These are phyloP conservation scores for Tilletiaria anomala DNA, from an alignment of 1,284 basidiomycete genomes.

Conservation along the genomic window DNA sequence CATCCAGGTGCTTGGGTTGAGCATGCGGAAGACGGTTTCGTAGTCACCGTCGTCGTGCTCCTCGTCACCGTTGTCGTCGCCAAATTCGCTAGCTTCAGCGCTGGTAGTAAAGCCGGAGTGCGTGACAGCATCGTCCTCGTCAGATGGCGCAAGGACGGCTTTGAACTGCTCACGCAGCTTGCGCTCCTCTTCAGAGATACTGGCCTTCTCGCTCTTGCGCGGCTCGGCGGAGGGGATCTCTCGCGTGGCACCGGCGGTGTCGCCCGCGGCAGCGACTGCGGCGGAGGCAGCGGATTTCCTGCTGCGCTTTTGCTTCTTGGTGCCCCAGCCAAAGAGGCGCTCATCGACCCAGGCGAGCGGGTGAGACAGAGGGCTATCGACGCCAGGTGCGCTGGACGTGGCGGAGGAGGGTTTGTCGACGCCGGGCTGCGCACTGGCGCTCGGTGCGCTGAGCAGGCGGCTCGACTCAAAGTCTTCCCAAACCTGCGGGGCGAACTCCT, in stretches of 20 bases:
- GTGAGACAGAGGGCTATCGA: too few relatives aligned
- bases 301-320: conserved; percentile 5
- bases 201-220: background rate
- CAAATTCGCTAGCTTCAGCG: conserved; percentile 5
- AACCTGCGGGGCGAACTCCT: conserved; percentile 48
- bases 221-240: background rate
- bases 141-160: too few relatives aligned
- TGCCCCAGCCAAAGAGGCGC: conserved; percentile 69
- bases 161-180: too few relatives aligned
- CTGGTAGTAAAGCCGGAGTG: background rate
- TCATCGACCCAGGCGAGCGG: conserved; percentile 65
- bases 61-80: conserved; percentile 11
- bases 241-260: conserved; percentile 2
- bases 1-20: conserved; percentile 12
- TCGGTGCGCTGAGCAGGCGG: too few relatives aligned
- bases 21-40: conserved; percentile 32
- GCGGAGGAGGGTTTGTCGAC: too few relatives aligned
- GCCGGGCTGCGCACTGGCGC: too few relatives aligned
- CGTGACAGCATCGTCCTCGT: conserved; percentile 2
- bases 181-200: conserved; percentile 3
- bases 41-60: conserved; percentile 30
- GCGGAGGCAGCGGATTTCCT: background rate
- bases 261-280: background rate
- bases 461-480: conserved; percentile 36
- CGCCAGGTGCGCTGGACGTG: too few relatives aligned